A percentile compares a stretch with the other conserved stretches of the same genome.
These are phyloP conservation scores for Naganishia randhawae DNA, from an alignment of 768 basidiomycete species.

Conservation along the genomic window DNA sequence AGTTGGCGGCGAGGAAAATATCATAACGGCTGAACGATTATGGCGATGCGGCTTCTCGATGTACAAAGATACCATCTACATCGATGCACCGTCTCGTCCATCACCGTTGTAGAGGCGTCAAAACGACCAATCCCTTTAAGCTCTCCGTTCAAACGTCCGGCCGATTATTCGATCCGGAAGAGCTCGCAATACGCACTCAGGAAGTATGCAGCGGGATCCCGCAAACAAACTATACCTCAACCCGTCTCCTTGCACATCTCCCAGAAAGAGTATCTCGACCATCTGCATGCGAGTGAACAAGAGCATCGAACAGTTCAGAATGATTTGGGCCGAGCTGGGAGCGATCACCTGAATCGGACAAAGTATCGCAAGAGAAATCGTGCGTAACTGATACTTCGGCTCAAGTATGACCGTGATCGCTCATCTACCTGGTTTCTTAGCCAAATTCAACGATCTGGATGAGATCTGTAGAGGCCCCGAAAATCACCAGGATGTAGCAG, in stretches of 20 bases:
- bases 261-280: not conserved
- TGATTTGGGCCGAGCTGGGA: not conserved
- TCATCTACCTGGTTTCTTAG: not conserved
- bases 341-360: not conserved
- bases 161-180: not conserved
- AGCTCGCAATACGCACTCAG: not conserved
- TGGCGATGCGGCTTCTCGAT: slow-evolving; percentile 1
- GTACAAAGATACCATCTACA: not conserved
- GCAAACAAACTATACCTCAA: not conserved
- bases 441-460: not conserved
- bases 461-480: not conserved
- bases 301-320: not conserved
- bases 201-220: not conserved
- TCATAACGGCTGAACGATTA: not conserved
- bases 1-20: not conserved
- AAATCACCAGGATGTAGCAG: not conserved
- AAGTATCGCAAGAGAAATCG: not conserved
- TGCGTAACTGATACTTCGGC: not conserved
- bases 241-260: not conserved
- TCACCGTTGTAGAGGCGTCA: not conserved
- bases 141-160: not conserved
- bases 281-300: not conserved
- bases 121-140: not conserved
- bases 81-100: not conserved
- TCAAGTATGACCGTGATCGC: not conserved